Evolutionary conservation across 2,329 filamentous ascomycete genomes (phyloP).

Genomic region (Apiospora arundinis): DNA sequence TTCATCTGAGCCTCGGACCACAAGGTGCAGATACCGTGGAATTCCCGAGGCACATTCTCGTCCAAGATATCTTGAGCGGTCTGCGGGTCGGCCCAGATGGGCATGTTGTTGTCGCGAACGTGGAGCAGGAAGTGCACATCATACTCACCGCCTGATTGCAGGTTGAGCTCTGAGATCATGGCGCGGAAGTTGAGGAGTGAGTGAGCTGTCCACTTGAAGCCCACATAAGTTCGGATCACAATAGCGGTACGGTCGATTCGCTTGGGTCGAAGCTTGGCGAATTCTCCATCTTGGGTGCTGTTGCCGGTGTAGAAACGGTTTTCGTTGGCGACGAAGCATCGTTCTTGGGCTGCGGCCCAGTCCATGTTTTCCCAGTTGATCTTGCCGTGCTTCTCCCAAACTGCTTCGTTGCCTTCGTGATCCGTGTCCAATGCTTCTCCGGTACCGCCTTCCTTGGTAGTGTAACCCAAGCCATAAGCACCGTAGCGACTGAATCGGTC

Average conservation of each 20-base stretch:
- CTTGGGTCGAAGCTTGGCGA: conserved; percentile 34
- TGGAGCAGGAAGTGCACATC: conserved; percentile 84
- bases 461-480: conserved; percentile 87
- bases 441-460: conserved; percentile 71
- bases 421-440: conserved; percentile 77
- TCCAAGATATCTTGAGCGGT: conserved; percentile 75
- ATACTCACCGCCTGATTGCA: conserved; percentile 83
- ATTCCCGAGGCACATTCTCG: conserved; percentile 71
- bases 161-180: conserved; percentile 77
- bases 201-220: conserved; percentile 79
- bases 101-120: conserved; percentile 78
- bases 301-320: conserved; percentile 62
- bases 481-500: conserved; percentile 85
- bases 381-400: conserved; percentile 62
- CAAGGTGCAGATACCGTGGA: conserved; percentile 79
- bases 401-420: conserved; percentile 66
- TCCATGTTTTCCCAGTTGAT: conserved; percentile 63
- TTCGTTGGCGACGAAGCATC: conserved; percentile 65
- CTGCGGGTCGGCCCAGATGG: conserved; percentile 81
- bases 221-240: conserved; percentile 80
- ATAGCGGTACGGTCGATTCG: conserved; percentile 72
- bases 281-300: conserved; percentile 40
- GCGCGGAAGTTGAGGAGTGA: conserved; percentile 82
- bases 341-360: conserved; percentile 60
- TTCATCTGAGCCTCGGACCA: conserved; percentile 89